Conservation (phyloP, 164 flowering plant species). For the Pachysandra terminalis region DNA sequence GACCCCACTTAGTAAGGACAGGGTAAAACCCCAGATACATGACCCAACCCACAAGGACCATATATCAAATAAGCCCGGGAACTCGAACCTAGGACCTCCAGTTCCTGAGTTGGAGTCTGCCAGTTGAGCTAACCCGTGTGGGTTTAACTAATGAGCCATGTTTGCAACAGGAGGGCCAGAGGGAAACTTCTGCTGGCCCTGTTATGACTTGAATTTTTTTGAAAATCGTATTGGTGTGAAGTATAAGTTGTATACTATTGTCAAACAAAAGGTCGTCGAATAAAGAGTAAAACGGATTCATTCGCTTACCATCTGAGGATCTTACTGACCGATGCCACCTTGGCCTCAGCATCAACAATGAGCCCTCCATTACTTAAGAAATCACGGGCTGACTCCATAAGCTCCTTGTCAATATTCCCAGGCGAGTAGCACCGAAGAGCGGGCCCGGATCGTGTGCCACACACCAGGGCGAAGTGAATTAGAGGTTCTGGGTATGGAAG, state of each 20-base stretch:
- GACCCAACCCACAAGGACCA: too few relatives aligned
- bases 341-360: conserved; percentile 40
- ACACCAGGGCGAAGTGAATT: conserved; percentile 73
- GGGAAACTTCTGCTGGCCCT: not conserved
- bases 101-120: too few relatives aligned
- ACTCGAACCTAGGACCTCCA: too few relatives aligned
- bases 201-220: not conserved
- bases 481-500: conserved; percentile 73
- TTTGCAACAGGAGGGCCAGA: too few relatives aligned
- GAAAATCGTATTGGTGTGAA: not conserved
- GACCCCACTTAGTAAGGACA: too few relatives aligned
- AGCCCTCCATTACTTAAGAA: conserved; percentile 70
- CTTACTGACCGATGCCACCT: conserved; percentile 44
- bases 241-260: not conserved
- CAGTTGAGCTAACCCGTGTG: too few relatives aligned
- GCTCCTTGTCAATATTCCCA: conserved; percentile 66
- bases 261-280: not conserved
- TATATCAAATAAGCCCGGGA: too few relatives aligned
- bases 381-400: conserved; percentile 62
- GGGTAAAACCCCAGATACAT: too few relatives aligned
- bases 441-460: conserved; percentile 76
- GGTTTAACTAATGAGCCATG: too few relatives aligned
- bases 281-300: not conserved
- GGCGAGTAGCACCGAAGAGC: conserved; percentile 81
- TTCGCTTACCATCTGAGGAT: conserved; percentile 70